These are phyloP conservation scores for Albifimbria verrucaria DNA, from an alignment of 2,329 filamentous ascomycete species.

Conservation along the genomic window DNA sequence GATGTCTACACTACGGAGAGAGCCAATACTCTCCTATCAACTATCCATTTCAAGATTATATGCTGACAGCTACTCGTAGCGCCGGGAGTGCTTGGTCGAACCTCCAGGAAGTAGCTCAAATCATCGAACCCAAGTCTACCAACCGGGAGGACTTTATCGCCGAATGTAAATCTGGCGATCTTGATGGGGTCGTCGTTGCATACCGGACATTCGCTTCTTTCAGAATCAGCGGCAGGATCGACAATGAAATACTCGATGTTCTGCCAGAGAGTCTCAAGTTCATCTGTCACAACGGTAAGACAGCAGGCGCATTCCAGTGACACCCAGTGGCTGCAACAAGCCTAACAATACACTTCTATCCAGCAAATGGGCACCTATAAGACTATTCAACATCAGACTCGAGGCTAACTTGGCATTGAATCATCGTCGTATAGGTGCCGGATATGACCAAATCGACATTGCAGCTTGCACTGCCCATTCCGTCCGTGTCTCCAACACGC, in stretches of 20 bases:
- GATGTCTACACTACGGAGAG: too few species aligned
- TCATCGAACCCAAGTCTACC: slow-evolving; percentile 58
- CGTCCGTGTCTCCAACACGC: slow-evolving; percentile 75
- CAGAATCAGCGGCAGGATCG: slow-evolving; percentile 63
- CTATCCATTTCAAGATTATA: neutral
- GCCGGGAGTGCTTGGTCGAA: slow-evolving; percentile 63
- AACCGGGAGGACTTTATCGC: slow-evolving; percentile 65
- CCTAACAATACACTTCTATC: too few species aligned
- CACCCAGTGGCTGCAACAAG: too few species aligned
- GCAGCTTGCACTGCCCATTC: slow-evolving; percentile 63
- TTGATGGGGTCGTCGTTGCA: slow-evolving; percentile 62
- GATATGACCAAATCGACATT: slow-evolving; percentile 81
- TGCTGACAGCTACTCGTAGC: slow-evolving; percentile 33
- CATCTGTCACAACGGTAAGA: slow-evolving; percentile 58
- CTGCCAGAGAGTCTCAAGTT: slow-evolving; percentile 53
- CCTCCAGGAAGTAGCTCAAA: slow-evolving; percentile 51
- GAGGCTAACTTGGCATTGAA: neutral
- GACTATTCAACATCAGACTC: too few species aligned
- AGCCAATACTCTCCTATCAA: neutral
- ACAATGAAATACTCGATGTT: slow-evolving; percentile 63
- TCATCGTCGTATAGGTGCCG: slow-evolving; percentile 56
- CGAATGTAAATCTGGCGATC: slow-evolving; percentile 61
- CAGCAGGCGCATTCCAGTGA: too few species aligned
- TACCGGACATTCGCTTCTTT: slow-evolving; percentile 71
- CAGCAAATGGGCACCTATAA: too few species aligned